Evolutionary conservation across 2,329 filamentous ascomycete species (phyloP).

Genomic region (Geosmithia flava): DNA sequence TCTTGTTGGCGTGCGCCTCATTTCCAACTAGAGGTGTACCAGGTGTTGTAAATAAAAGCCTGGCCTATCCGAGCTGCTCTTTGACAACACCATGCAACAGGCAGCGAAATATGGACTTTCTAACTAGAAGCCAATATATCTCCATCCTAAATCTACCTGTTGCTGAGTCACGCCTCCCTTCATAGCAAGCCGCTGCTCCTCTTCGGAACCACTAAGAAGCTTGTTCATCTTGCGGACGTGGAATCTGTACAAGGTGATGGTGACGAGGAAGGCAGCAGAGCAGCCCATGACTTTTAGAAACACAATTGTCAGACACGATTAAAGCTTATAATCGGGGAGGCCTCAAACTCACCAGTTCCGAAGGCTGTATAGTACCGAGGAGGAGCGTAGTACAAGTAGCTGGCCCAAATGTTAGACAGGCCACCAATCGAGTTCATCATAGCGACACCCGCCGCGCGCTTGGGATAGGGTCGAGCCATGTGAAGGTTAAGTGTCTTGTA

Average conservation of each 20-base stretch:
- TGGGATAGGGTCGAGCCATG: slow-evolving; percentile 59
- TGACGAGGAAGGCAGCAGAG: slow-evolving; percentile 7
- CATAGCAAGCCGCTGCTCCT: slow-evolving; percentile 8
- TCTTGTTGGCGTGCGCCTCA: no score
- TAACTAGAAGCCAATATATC: slow-evolving; percentile 12
- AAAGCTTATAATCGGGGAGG: background rate
- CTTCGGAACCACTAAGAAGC: slow-evolving; percentile 7
- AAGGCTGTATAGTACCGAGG: slow-evolving; percentile 12
- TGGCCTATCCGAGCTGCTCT: no score
- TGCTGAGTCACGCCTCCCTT: slow-evolving; percentile 12
- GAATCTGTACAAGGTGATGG: slow-evolving; percentile 9
- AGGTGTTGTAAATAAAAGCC: no score
- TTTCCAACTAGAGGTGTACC: no score
- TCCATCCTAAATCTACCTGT: slow-evolving; percentile 12
- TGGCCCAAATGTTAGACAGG: slow-evolving; percentile 44
- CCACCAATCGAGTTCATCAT: slow-evolving; percentile 56
- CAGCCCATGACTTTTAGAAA: slow-evolving; percentile 7
- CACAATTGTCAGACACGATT: background rate
- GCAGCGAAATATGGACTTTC: no score
- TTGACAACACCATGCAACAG: no score
- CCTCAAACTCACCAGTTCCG: slow-evolving; percentile 1
- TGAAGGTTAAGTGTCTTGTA: slow-evolving; percentile 59
- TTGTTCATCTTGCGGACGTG: slow-evolving; percentile 9
- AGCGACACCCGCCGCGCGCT: slow-evolving; percentile 54
- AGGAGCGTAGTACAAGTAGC: slow-evolving; percentile 42